These are phyloP conservation scores for Carex sylvatica DNA, from an alignment of 202 grass and related monocot species.

Conservation along the genomic window DNA sequence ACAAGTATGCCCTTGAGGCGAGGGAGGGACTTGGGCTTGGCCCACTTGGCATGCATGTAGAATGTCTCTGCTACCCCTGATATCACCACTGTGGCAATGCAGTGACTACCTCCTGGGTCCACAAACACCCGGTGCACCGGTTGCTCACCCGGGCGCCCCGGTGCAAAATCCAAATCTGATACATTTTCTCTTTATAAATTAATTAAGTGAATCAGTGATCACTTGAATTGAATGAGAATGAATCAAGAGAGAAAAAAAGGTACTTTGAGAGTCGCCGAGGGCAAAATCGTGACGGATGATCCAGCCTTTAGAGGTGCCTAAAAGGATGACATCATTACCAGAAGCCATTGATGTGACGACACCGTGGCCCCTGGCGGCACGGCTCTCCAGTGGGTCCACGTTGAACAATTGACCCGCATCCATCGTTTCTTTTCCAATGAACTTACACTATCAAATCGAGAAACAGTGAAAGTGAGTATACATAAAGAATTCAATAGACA, in stretches of 20 bases:
- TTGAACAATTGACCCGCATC: constrained; percentile 57
- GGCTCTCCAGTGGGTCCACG: constrained; percentile 75
- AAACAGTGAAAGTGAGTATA: no score
- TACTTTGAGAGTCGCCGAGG: constrained; percentile 63
- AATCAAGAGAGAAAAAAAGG: no score
- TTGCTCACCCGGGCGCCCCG: constrained; percentile 73
- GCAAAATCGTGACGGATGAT: constrained; percentile 87
- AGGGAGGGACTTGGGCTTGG: constrained; percentile 57
- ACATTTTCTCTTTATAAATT: neutral
- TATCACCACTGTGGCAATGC: constrained; percentile 70
- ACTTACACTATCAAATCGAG: no score
- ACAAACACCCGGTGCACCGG: constrained; percentile 88
- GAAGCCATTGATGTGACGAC: constrained; percentile 78
- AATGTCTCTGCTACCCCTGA: constrained; percentile 70
- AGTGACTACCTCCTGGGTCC: constrained; percentile 85
- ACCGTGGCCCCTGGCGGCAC: constrained; percentile 76
- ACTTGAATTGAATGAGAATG: neutral
- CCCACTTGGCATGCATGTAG: constrained; percentile 94
- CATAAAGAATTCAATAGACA: no score
- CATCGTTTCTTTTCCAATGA: neutral
- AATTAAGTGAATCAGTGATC: neutral
- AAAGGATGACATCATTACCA: constrained; percentile 89
- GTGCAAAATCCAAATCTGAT: constrained; percentile 77
- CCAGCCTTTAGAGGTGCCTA: constrained; percentile 90
- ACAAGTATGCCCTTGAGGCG: constrained; percentile 70